Evolutionary conservation across 495 filamentous ascomycete species (phyloP).

Genomic region (Elasticomyces elasticus): DNA sequence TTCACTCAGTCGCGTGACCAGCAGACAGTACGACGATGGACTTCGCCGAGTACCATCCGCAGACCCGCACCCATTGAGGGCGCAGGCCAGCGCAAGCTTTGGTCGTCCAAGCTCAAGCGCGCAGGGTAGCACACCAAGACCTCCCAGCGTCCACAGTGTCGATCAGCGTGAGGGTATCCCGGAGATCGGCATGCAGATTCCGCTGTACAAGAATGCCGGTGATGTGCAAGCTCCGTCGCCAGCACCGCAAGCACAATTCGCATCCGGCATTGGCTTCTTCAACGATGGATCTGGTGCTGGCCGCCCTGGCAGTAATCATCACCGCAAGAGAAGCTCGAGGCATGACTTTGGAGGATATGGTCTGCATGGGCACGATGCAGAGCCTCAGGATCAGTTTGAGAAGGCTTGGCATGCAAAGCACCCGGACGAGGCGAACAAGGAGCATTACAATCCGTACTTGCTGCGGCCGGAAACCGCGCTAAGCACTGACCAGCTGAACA

Average conservation of each 20-base stretch:
- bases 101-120: constrained; percentile 44
- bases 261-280: constrained; percentile 46
- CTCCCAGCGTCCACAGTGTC: constrained; percentile 29
- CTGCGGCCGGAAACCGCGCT: constrained; percentile 71
- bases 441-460: constrained; percentile 59
- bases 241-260: constrained; percentile 46
- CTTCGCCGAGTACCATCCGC: constrained; percentile 9
- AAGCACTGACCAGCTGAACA: constrained; percentile 86
- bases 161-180: constrained; percentile 58
- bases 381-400: constrained; percentile 62
- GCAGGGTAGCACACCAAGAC: constrained; percentile 40
- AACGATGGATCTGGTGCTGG: constrained; percentile 40
- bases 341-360: constrained; percentile 64
- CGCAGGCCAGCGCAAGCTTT: constrained; percentile 27
- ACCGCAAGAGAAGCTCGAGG: constrained; percentile 51
- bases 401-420: constrained; percentile 86
- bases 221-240: constrained; percentile 96
- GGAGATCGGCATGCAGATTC: constrained; percentile 79
- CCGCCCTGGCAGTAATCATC: constrained; percentile 45
- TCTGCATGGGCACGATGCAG: constrained; percentile 69
- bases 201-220: constrained; percentile 87
- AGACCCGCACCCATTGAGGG: constrained; percentile 33
- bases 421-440: constrained; percentile 63
- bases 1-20: constrained; percentile 18
- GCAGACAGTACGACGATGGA: constrained; percentile 5